Evolutionary conservation across 1,284 basidiomycete genomes (phyloP).

Genomic region (Trichosporon coremiiforme): DNA sequence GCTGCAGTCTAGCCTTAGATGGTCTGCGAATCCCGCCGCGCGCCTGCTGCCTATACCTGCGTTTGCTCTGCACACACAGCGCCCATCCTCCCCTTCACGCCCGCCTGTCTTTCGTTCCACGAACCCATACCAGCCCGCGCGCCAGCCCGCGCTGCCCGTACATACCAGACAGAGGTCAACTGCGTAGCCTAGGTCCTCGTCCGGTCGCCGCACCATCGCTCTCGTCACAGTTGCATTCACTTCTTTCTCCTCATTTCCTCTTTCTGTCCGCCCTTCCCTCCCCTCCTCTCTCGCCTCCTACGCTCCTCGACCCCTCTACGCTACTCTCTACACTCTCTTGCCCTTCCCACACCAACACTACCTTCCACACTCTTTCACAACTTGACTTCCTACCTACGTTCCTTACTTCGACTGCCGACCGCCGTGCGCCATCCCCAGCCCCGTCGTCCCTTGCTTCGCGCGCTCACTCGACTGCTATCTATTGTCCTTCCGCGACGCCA

Average conservation of each 20-base stretch:
- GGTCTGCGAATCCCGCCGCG: no score
- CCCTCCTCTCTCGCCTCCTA: not conserved
- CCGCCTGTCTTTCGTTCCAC: no score
- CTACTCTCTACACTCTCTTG: not conserved
- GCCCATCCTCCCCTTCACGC: no score
- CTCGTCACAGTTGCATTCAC: slow-evolving; percentile 4
- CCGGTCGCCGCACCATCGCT: not conserved
- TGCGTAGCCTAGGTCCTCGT: not conserved
- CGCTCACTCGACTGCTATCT: not conserved
- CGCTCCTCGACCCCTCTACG: not conserved
- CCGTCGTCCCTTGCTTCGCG: not conserved
- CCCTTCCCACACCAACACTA: not conserved
- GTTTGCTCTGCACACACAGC: no score
- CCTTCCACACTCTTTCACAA: not conserved
- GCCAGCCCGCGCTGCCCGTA: slow-evolving; percentile 4
- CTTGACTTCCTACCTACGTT: not conserved
- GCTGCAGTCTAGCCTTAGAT: not conserved
- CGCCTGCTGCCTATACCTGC: not conserved
- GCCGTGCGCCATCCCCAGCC: not conserved
- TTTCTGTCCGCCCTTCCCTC: not conserved
- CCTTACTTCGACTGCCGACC: not conserved
- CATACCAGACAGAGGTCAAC: no score
- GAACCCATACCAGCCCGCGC: not conserved
- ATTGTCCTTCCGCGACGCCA: not conserved
- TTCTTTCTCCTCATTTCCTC: slow-evolving; percentile 3